Conservation (phyloP, 1,284 basidiomycete species). For the Puccinia triticina region DNA sequence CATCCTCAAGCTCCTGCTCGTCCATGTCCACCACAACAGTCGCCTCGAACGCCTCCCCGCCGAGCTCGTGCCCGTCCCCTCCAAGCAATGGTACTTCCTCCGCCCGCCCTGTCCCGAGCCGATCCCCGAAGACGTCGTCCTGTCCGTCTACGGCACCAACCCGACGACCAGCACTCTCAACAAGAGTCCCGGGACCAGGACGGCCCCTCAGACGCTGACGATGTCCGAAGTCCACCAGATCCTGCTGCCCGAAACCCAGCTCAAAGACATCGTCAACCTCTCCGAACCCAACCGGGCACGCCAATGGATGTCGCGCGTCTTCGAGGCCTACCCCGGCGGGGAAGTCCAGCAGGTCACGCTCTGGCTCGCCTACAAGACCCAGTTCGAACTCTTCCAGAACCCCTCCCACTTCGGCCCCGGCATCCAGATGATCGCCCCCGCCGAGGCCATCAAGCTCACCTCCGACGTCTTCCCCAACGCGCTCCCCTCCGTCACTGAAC, state of each 20-base stretch:
- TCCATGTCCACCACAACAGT: constrained; percentile 33
- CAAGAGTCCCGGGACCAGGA: background rate
- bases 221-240: constrained; percentile 37
- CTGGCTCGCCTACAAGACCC: constrained; percentile 46
- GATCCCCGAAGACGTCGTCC: background rate
- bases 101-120: constrained; percentile 1
- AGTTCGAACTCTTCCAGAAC: constrained; percentile 34
- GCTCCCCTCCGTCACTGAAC: constrained; percentile 37
- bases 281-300: constrained; percentile 34
- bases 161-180: background rate
- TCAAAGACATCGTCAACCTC: constrained; percentile 22
- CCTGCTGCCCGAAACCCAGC: constrained; percentile 13
- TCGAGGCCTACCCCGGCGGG: constrained; percentile 27
- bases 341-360: constrained; percentile 50
- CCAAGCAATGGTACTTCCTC: constrained; percentile 34
- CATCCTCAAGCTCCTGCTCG: constrained; percentile 18
- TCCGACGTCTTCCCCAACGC: constrained; percentile 46
- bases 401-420: constrained; percentile 8
- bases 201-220: constrained; percentile 29
- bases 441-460: constrained; percentile 48
- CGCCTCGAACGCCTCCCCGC: constrained; percentile 5
- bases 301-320: constrained; percentile 40
- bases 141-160: background rate
- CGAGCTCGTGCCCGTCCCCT: constrained; percentile 13
- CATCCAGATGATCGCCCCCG: constrained; percentile 43